Base-by-base conservation (phyloP, 495 filamentous ascomycete genomes). In the Aspergillus nanangensis region DNA sequence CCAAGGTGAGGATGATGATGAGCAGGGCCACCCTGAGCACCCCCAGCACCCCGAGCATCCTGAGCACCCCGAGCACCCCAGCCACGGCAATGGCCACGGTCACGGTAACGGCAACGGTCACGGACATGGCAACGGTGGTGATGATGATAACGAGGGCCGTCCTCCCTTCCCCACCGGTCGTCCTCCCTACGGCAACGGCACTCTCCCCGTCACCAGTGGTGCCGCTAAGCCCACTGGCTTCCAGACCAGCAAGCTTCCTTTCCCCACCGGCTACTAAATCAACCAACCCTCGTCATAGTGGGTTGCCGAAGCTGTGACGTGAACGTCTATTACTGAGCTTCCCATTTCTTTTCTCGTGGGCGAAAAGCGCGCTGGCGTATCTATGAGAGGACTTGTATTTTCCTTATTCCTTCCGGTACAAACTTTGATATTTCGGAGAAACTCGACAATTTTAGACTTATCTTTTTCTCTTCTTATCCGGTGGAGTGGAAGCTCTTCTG, bases 101-200 rank as follows among this genome's bases (percentile, higher is more conserved):
- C 58, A 69, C 34, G 55, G 51, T 32, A 27, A 47, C 22, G 31
- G 10, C 22, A 19, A 41, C 17, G 13, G 27, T 17, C 14, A 49
- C 14, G 24, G 19, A 5, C 23, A 48, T 15, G 44, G 38, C 34
- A 21, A 47, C 3, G 47, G 39, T 13, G 38, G 40, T 20, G 45
- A 46, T 21, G 40, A 41, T 34, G 45, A 32, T 8, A 8, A 40
- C 21, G 22, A 40, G 25, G 23, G 15, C 47, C 44, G 41, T 48
- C 51, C 40, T 46, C 58, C 40, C 43, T 44, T 40, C 42, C 48
- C 41, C 61, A 38, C 50, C 40, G 51, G 51, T 50, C 41, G 47
- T 18, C 46, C 57, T 41, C 62, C 64, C 43, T 62, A 50, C 53
- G 53, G 52, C 55, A 71, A 71, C 53, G 61, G 65, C 48, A 74